Percentiles rank a stretch among this genome's conserved stretches.
phyloP scores from a whole-genome alignment of 352 stramenopile genomes.

The Phytophthora idaei region DNA sequence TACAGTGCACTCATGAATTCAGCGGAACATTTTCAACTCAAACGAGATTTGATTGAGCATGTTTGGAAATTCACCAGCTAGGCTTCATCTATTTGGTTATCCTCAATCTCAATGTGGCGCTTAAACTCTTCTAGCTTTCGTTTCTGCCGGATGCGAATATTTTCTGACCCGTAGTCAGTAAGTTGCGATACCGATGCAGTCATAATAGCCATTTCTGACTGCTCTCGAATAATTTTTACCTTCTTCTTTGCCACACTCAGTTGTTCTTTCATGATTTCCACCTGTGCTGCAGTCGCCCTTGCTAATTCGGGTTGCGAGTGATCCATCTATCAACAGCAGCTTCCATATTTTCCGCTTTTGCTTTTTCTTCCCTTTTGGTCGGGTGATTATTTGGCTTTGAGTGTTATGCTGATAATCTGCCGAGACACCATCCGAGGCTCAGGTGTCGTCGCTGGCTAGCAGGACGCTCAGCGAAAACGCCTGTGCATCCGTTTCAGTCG shows the following conservation, averaged over 20 bases:
- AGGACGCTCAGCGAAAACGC: too few relatives aligned
- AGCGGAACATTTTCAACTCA: conserved; percentile 1
- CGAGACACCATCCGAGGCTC: not conserved
- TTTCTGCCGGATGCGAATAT: not conserved
- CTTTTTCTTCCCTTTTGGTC: not conserved
- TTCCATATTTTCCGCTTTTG: not conserved
- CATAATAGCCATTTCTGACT: conserved; percentile 1
- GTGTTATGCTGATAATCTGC: not conserved
- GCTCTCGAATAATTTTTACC: not conserved
- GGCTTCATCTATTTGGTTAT: not conserved
- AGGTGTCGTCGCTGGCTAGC: too few relatives aligned
- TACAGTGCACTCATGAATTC: conserved; percentile 1
- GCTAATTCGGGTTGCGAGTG: not conserved
- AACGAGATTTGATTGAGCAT: not conserved
- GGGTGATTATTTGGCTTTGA: not conserved
- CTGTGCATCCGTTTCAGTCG: too few relatives aligned
- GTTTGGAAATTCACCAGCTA: not conserved
- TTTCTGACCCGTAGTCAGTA: not conserved
- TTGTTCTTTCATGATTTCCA: conserved; percentile 1
- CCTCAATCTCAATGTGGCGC: not conserved
- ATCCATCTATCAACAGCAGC: not conserved
- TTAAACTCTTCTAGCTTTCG: conserved; percentile 1
- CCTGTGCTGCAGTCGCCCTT: not conserved
- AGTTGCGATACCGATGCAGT: not conserved
- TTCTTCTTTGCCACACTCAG: not conserved